Conservation (phyloP, 2,329 filamentous ascomycete genomes). For the Xylariaceae sp. region DNA sequence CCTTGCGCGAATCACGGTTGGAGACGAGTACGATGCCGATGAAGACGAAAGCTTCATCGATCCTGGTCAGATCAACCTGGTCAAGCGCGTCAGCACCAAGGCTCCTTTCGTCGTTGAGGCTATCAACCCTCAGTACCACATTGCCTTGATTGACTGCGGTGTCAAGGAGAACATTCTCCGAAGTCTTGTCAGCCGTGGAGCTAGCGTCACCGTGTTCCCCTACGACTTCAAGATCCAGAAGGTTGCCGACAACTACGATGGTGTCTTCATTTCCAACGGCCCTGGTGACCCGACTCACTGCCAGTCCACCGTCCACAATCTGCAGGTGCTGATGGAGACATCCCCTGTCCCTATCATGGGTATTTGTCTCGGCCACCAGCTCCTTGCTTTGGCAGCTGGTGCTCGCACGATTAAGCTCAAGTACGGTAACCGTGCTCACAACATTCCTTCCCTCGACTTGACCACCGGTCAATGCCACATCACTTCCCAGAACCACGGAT, state of each 20-base stretch:
- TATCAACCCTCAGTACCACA: constrained; percentile 74
- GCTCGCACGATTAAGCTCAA: constrained; percentile 94
- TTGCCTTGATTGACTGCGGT: constrained; percentile 94
- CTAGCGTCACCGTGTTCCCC: constrained; percentile 89
- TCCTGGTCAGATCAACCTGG: constrained; percentile 92
- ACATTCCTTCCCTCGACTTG: constrained; percentile 91
- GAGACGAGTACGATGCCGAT: constrained; percentile 96
- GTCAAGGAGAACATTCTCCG: constrained; percentile 99
- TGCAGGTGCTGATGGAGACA: constrained; percentile 82
- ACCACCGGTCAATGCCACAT: constrained; percentile 98
- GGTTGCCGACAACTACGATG: constrained; percentile 94
- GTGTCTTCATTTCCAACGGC: constrained; percentile 98
- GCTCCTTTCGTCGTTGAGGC: constrained; percentile 93
- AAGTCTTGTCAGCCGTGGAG: constrained; percentile 84
- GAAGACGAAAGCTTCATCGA: constrained; percentile 96
- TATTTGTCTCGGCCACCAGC: constrained; percentile 95
- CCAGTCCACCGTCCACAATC: constrained; percentile 88
- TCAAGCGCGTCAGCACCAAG: constrained; percentile 95
- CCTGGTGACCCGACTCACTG: constrained; percentile 97
- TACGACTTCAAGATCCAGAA: constrained; percentile 98
- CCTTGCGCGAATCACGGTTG: constrained; percentile 86
- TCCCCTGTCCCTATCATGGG: constrained; percentile 93
- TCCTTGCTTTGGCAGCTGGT: constrained; percentile 82
- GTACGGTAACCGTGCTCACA: constrained; percentile 98
- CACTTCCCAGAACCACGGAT: constrained; percentile 97